A percentile compares a stretch with the other conserved stretches of the same genome.
These are phyloP conservation scores for Oryza glaberrima DNA, from an alignment of 176 grass and related monocot genomes.

Conservation along the genomic window DNA sequence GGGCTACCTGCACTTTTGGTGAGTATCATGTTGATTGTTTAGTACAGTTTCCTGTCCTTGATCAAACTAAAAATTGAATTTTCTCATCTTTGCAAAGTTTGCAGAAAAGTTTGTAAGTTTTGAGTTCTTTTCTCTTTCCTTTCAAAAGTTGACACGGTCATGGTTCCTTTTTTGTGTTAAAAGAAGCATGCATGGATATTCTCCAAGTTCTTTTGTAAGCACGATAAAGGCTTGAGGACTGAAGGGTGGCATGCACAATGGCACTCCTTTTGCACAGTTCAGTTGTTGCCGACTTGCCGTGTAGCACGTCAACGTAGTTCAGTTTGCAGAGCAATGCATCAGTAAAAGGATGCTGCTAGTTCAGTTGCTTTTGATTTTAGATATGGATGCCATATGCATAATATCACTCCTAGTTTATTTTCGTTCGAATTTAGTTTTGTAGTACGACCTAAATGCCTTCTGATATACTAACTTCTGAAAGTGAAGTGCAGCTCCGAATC, in stretches of 20 bases:
- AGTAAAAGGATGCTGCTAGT: neutral
- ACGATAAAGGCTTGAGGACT: slow-evolving; percentile 27
- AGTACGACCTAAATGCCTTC: neutral
- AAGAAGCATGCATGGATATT: slow-evolving; percentile 5
- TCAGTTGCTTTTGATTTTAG: neutral
- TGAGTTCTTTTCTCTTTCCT: too few species aligned
- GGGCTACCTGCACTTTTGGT: slow-evolving; percentile 89
- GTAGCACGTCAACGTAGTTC: neutral
- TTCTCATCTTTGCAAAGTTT: neutral
- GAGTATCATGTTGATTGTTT: neutral
- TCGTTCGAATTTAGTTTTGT: neutral
- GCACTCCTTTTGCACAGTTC: slow-evolving; percentile 10
- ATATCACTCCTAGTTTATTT: neutral
- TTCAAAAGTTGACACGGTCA: neutral
- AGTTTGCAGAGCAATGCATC: slow-evolving; percentile 12
- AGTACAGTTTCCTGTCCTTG: too few species aligned
- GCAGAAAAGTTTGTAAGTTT: neutral
- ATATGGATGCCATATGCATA: neutral
- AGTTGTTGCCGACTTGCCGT: neutral
- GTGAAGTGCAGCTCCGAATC: neutral
- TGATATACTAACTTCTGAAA: neutral
- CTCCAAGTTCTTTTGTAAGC: neutral
- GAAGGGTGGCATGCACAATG: slow-evolving; percentile 30
- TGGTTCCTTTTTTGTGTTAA: slow-evolving; percentile 21
- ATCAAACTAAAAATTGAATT: neutral